Base-by-base conservation (phyloP, 2,329 filamentous ascomycete genomes). In the Stemphylium beticola region DNA sequence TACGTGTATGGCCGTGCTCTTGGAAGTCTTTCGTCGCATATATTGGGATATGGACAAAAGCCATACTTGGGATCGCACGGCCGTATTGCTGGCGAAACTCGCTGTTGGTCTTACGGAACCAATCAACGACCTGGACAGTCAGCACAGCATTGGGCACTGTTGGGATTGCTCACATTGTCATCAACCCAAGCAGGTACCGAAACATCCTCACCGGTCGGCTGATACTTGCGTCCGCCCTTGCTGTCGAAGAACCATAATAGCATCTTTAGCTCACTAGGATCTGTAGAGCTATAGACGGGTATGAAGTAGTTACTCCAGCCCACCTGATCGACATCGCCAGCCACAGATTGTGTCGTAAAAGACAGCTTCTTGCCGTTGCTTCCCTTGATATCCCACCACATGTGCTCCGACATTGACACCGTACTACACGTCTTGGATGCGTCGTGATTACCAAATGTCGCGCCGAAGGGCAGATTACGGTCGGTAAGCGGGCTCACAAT, bases 391-490 rank as follows among this genome's bases (percentile, higher is more conserved):
- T 65, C 59, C 24, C 58, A 57, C 59, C 64, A 65, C 60, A 70
- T 67, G 39, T 69, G 61, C 40, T 68, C 58, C 1, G 64, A 57
- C 50, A 72, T 63, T 26, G 42, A 43, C 1, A 54, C 49, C 2
- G 69, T 68, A 29, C 60, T 65, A 54, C 64, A 69, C 3, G 65
- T 71, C 53, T 57, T 58, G 18, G 62, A 65, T 43, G 58, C 64
- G 60, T 91, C 88, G 62, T 91, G 88, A 53, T 91, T 91, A 0
- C 88, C 88, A 58, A 91, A 91, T 0, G 87, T 87, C 0, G 85
- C 86, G 2, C 87, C 87, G 84, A 87, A 91, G 0, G 79, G 78
- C 0, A 88, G 66, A 7, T 78, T 77, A 14, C 82, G 80, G 3
- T 81, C 60, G 0, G 88, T 76, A 0, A 91, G 86, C 6, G 71